A percentile compares a stretch with the other conserved stretches of the same genome.
Conservation (phyloP, 257 asterid genomes). For the Nicotiana tomentosiformis region DNA sequence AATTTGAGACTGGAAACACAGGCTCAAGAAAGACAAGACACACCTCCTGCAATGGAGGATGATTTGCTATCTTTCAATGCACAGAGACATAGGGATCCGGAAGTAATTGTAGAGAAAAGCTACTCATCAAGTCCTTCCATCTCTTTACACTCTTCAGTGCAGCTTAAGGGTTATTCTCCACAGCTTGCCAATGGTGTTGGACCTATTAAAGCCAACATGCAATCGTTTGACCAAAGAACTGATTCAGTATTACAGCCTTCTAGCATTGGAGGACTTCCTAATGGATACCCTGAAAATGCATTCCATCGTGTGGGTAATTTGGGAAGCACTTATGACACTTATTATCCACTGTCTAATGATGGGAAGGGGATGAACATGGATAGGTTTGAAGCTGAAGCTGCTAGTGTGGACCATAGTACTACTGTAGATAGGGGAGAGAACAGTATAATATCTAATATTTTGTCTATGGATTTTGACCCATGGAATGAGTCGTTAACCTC, state of each 20-base stretch:
- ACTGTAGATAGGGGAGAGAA: conserved; percentile 60
- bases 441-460: conserved; percentile 79
- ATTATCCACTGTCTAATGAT: conserved; percentile 28
- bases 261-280: conserved; percentile 25
- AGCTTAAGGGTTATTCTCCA: conserved; percentile 31
- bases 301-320: conserved; percentile 24
- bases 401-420: conserved; percentile 21
- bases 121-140: conserved; percentile 31
- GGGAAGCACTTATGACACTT: conserved; percentile 29
- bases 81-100: conserved; percentile 63
- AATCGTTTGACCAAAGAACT: conserved; percentile 39
- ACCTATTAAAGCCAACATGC: conserved; percentile 33
- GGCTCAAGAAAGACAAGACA: conserved; percentile 20
- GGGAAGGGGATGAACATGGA: conserved; percentile 32
- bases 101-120: conserved; percentile 30
- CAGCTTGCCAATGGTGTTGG: conserved; percentile 28
- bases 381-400: conserved; percentile 44
- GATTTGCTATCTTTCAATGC: conserved; percentile 52
- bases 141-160: conserved; percentile 30
- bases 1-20: conserved; percentile 26
- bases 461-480: conserved; percentile 76
- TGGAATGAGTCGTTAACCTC: conserved; percentile 73
- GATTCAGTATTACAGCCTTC: conserved; percentile 40
- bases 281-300: conserved; percentile 39
- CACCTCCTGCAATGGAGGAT: conserved; percentile 42